These are phyloP conservation scores for Neurospora sublineolata DNA, from an alignment of 495 filamentous ascomycete species.

Conservation along the genomic window DNA sequence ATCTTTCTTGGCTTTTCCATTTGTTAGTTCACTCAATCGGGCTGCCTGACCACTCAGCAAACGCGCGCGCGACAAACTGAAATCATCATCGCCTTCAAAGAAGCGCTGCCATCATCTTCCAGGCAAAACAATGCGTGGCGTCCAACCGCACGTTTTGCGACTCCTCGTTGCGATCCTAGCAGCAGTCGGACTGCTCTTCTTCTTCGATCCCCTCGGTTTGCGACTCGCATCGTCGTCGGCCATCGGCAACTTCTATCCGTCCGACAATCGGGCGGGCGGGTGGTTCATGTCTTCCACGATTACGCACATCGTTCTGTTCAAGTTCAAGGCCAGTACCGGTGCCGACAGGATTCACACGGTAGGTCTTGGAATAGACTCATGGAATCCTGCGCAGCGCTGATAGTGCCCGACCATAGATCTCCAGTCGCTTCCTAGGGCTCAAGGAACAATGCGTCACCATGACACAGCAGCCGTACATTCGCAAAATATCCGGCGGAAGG, in stretches of 20 bases:
- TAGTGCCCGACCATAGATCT: constrained; percentile 9
- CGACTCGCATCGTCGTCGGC: constrained; percentile 5
- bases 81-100: background rate
- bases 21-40: background rate
- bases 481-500: constrained; percentile 43
- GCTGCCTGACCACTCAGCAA: background rate
- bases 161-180: constrained; percentile 1
- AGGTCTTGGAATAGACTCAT: constrained; percentile 8
- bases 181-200: constrained; percentile 6
- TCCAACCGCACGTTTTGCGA: constrained; percentile 5
- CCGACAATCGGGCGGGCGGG: background rate
- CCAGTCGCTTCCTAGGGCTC: constrained; percentile 20
- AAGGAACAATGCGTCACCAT: constrained; percentile 37
- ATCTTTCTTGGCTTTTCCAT: background rate
- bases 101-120: too few species aligned
- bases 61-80: background rate
- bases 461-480: constrained; percentile 45
- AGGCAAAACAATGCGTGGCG: constrained; percentile 5
- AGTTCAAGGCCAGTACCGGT: constrained; percentile 40
- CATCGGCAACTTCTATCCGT: background rate
- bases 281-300: constrained; percentile 12
- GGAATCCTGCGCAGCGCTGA: background rate
- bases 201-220: constrained; percentile 13
- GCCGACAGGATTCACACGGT: constrained; percentile 39
- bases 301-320: constrained; percentile 50